Conservation (phyloP, 306 rosid genomes). For the Macrotyloma uniflorum region DNA sequence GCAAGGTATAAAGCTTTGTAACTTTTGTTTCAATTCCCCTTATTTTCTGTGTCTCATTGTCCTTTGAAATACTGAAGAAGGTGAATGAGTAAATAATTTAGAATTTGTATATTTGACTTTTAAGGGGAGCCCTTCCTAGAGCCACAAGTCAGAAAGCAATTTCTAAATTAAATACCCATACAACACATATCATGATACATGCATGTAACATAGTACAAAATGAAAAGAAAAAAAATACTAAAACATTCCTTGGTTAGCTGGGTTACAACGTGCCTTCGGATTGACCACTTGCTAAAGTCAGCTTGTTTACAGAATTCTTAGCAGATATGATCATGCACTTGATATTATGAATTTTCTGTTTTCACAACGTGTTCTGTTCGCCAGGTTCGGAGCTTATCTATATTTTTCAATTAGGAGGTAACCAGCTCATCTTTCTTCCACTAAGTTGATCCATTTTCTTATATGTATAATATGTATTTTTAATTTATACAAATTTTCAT, state of each 20-base stretch:
- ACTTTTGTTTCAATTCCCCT: background rate
- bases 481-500: no score
- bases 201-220: background rate
- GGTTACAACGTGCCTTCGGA: background rate
- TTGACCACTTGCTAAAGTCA: background rate
- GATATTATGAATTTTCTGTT: no score
- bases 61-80: background rate
- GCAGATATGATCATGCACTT: background rate
- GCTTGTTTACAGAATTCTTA: background rate
- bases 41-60: background rate
- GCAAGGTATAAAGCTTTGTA: background rate
- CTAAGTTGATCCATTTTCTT: no score
- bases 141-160: background rate
- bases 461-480: no score
- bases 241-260: background rate
- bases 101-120: background rate
- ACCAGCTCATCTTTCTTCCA: no score
- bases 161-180: background rate
- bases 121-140: background rate
- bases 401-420: no score
- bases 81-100: background rate
- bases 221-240: background rate
- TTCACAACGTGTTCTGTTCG: no score
- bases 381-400: no score
- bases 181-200: background rate